Evolutionary conservation across 176 grass and related monocot genomes (phyloP), one percentile per base, ranked within the genome.

Genomic region (Carex littledalei): DNA sequence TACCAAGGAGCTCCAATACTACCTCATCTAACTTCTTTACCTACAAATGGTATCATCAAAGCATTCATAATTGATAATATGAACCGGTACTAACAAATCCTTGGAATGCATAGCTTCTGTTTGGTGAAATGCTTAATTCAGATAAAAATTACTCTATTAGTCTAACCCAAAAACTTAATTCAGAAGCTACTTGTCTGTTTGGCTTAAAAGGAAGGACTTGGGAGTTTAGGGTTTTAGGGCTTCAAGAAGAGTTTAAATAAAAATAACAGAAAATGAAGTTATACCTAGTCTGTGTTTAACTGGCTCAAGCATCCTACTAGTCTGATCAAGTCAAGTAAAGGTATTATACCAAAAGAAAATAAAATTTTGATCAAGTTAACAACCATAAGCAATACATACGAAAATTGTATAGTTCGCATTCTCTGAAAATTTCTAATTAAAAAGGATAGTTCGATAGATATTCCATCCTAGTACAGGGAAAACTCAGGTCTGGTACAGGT

Each of bases 11-110:
- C 81, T 95, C 88, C 86, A 85, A 81, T 13, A 89, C 84, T 64
- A 72, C 69, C 2, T 58, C 78, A 81, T 98, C 91, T 57, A 98
- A 85, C 68, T 79, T 79, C 74, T 91, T 78, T 60, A 95, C 96
- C 96, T 95, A 54, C 63, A 70, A 71, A 81, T 81, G n/a, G 80
- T 4, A 34, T n/a, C 54, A n/a, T 60, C 15, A 72, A 83, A 49
- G 12, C 35, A 34, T 50, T 14, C 8, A 14, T 24, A 57, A 63
- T 10, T n/a, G 0, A 37, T 77, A 4, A 39, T 20, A 26, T 84
- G 24, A 67, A 64, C 59, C 2, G 68, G 8, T 35, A 84, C 55
- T 82, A 54, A 55, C 73, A 77, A 26, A 32, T 77, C 10, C 73
- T 31, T 16, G 20, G 45, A 53, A 77, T 77, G 73, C 22, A 17